phyloP scores from a whole-genome alignment of 768 basidiomycete species.

The Podaxis pistillaris region DNA sequence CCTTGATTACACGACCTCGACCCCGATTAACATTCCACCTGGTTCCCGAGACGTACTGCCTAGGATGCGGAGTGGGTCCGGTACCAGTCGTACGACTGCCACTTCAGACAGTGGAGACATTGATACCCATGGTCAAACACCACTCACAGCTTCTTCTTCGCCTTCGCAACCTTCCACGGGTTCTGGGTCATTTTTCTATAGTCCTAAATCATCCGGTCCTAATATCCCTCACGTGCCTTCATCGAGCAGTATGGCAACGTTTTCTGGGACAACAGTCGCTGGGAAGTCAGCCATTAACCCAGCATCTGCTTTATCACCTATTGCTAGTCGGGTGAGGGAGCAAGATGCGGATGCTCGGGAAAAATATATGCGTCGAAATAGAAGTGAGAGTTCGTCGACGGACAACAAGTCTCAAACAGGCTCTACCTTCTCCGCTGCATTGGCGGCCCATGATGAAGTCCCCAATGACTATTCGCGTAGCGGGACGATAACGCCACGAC shows the following conservation, averaged over 20 bases:
- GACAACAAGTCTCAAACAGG: conserved; percentile 68
- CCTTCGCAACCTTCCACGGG: conserved; percentile 53
- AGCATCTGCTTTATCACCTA: conserved; percentile 63
- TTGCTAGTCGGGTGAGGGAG: conserved; percentile 79
- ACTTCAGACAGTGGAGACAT: conserved; percentile 75
- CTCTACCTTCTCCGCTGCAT: conserved; percentile 46
- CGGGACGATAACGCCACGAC: conserved; percentile 58
- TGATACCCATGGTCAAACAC: conserved; percentile 51
- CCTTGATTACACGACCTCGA: conserved; percentile 18
- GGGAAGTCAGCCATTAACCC: conserved; percentile 20
- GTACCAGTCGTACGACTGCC: conserved; percentile 72
- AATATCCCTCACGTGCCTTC: conserved; percentile 30
- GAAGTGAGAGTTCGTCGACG: conserved; percentile 79
- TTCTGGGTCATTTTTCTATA: conserved; percentile 42
- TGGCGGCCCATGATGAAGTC: conserved; percentile 55
- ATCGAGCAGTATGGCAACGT: conserved; percentile 29
- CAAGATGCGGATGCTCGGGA: conserved; percentile 87
- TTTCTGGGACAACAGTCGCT: conserved; percentile 17
- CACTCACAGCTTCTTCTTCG: conserved; percentile 60
- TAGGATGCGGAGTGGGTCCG: conserved; percentile 78
- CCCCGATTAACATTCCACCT: conserved; percentile 40
- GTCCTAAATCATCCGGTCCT: conserved; percentile 24
- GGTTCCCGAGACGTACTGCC: conserved; percentile 43
- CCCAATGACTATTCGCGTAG: conserved; percentile 44
- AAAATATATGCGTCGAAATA: conserved; percentile 78